Conservation (phyloP, 2,329 filamentous ascomycete genomes). For the Beauveria asiatica region DNA sequence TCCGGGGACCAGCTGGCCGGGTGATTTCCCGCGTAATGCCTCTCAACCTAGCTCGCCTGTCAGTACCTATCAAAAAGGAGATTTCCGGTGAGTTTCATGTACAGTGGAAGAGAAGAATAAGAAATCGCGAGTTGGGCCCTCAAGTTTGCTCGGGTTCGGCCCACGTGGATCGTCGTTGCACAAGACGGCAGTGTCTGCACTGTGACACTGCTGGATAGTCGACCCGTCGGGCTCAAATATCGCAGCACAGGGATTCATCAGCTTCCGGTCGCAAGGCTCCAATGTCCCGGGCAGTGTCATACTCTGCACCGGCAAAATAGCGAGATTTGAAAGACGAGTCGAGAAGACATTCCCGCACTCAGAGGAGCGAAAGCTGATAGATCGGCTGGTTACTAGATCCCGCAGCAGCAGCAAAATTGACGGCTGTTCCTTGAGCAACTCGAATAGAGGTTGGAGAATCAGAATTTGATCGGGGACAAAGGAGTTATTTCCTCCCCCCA, state of each 20-base stretch:
- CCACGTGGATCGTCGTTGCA: constrained; percentile 1
- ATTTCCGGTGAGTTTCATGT: neutral
- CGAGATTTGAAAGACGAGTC: neutral
- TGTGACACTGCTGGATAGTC: neutral
- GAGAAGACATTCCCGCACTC: neutral
- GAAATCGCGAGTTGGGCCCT: neutral
- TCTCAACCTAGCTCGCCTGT: neutral
- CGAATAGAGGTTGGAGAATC: neutral
- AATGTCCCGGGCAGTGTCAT: neutral
- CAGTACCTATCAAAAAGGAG: neutral
- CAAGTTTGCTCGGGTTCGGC: neutral
- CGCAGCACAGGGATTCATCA: constrained; percentile 5
- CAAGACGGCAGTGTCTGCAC: neutral
- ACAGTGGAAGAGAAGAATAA: neutral
- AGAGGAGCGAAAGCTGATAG: neutral
- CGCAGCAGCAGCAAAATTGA: neutral
- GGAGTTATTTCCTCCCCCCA: no score
- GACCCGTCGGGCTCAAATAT: neutral
- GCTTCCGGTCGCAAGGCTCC: neutral
- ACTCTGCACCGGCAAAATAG: neutral
- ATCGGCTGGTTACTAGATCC: neutral
- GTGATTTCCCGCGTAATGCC: neutral
- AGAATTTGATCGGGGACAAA: neutral
- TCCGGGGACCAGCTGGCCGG: neutral
- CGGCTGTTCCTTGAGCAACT: neutral